These are phyloP conservation scores for Miscanthus lutarioriparius DNA, from an alignment of 176 grass and related monocot species.

Conservation along the genomic window DNA sequence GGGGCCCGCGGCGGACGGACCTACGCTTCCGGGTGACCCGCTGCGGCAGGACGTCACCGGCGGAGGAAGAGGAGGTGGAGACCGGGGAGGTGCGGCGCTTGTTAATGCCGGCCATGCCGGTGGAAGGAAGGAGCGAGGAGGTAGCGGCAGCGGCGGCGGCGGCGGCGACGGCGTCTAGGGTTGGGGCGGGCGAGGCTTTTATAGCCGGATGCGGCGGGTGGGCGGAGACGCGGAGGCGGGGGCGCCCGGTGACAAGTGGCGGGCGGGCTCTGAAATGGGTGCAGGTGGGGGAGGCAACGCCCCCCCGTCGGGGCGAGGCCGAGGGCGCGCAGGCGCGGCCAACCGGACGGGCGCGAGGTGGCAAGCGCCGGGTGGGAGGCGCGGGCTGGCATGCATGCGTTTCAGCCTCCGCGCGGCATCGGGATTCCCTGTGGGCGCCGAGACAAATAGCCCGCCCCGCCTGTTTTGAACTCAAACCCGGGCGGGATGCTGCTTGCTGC, in stretches of 20 bases:
- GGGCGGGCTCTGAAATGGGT: conserved; percentile 43
- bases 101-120: conserved; percentile 47
- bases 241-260: conserved; percentile 51
- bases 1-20: conserved; percentile 32
- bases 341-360: conserved; percentile 55
- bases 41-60: background rate
- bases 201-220: conserved; percentile 38
- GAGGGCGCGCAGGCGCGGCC: conserved; percentile 37
- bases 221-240: conserved; percentile 48
- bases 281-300: conserved; percentile 22
- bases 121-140: background rate
- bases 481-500: background rate
- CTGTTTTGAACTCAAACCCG: conserved; percentile 16
- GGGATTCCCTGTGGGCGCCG: conserved; percentile 53
- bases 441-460: conserved; percentile 22
- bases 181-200: conserved; percentile 50
- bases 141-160: conserved; percentile 10
- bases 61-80: conserved; percentile 35
- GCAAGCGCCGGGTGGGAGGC: conserved; percentile 53
- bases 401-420: background rate
- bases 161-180: conserved; percentile 49
- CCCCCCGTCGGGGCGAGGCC: conserved; percentile 21
- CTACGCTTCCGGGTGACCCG: conserved; percentile 45
- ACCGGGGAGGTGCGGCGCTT: conserved; percentile 41
- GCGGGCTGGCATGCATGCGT: conserved; percentile 38